Evolutionary conservation across 2,329 filamentous ascomycete species (phyloP), one percentile per base, ranked within the genome.

Genomic region (Ophiostoma ulmi): DNA sequence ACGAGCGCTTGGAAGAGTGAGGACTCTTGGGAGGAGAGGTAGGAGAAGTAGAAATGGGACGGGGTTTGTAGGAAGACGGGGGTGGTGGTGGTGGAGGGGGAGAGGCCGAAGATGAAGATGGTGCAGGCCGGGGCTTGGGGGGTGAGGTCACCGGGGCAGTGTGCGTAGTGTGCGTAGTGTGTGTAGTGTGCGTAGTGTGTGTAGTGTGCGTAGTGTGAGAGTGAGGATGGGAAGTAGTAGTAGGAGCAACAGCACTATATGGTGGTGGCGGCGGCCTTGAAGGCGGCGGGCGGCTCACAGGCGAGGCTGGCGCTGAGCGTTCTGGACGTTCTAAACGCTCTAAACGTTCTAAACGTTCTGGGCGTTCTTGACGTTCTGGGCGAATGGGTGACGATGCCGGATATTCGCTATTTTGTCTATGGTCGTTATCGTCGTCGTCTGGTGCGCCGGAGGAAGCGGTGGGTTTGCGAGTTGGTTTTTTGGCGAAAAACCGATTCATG

Each of bases 401-500:
- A 13, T 63, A 20, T 31, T 63, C 65, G 65, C 22, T 26, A 14
- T 70, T 71, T 35, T 73, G 73, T 68, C 75, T 72, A 71, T 78
- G 78, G 72, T 78, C 75, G 73, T 77, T 74, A 72, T 81, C 79
- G 73, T 77, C 77, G 74, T 82, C 80, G 77, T 78, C 75, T 72
- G 72, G 64, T 55, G 68, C 70, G 55, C 70, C 69, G 41, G 70
- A n/a, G 20, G 70, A 68, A 44, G 66, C 39, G 75, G 79, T 78
- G 75, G 80, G 79, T 77, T 83, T 84, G 77, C 81, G 79, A 77
- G 79, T 77, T 74, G 81, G 78, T 78, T 83, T 84, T 78, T 83
- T 80, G 76, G 75, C 78, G 78, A 85, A 85, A 82, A 84, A 82
- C 82, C 65, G 65, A 48, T 85, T 85, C 84, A 85, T 85, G 81